Conservation (phyloP, 768 basidiomycete species). For the Tulasnella sp. region DNA sequence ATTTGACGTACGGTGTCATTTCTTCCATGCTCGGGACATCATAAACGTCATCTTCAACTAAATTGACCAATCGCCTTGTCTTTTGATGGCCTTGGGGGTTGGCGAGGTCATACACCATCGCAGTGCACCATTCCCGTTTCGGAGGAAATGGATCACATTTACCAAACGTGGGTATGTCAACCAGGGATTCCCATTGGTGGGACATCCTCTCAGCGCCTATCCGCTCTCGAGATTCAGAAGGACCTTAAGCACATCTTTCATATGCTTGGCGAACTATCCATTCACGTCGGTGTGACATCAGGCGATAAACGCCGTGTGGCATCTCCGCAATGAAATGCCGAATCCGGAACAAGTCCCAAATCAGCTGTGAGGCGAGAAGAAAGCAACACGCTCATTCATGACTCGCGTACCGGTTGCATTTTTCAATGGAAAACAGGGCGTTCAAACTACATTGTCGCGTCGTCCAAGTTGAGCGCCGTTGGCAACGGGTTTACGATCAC, state of each 20-base stretch:
- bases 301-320: too few species aligned
- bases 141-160: background rate
- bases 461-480: too few species aligned
- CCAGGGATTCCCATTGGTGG: background rate
- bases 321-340: background rate
- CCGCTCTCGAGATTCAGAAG: background rate
- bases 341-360: background rate
- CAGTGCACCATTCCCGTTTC: background rate
- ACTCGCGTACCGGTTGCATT: too few species aligned
- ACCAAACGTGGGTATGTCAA: background rate
- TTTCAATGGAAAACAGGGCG: too few species aligned
- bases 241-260: background rate
- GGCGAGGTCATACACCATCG: background rate
- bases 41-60: background rate
- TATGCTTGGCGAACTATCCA: background rate
- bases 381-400: too few species aligned
- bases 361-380: too few species aligned
- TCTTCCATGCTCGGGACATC: background rate
- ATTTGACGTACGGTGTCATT: too few species aligned
- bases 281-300: background rate
- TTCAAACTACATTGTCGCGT: too few species aligned
- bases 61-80: background rate
- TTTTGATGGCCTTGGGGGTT: background rate
- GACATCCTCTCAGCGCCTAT: background rate
- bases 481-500: too few species aligned